phyloP scores from a whole-genome alignment of 2,329 filamentous ascomycete genomes.

The Calonectria leucothoes region DNA sequence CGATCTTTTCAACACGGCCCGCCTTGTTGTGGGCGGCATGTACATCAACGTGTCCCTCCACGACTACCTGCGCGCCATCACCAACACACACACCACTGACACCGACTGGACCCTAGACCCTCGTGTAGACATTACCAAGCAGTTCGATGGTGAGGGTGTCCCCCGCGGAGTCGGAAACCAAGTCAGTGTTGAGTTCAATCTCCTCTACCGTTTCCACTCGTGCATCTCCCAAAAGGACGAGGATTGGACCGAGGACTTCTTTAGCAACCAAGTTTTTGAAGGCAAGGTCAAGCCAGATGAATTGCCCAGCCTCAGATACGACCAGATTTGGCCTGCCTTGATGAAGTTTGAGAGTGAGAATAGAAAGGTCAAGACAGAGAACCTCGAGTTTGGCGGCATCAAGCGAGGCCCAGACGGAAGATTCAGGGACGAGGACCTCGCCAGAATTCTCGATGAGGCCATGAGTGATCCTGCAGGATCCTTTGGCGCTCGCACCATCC shows the following conservation, averaged over 20 bases:
- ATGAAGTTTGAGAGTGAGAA: slow-evolving; percentile 27
- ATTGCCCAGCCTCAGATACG: slow-evolving; percentile 49
- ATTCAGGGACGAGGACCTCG: slow-evolving; percentile 69
- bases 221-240: slow-evolving; percentile 71
- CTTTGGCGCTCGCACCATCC: slow-evolving; percentile 70
- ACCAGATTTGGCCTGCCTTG: slow-evolving; percentile 35
- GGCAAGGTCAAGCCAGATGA: slow-evolving; percentile 48
- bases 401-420: slow-evolving; percentile 60
- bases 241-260: slow-evolving; percentile 68
- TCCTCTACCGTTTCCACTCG: slow-evolving; percentile 75
- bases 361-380: slow-evolving; percentile 48
- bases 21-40: slow-evolving; percentile 64
- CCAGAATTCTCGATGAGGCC: slow-evolving; percentile 63
- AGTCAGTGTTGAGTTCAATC: slow-evolving; percentile 75
- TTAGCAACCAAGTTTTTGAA: slow-evolving; percentile 44
- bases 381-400: slow-evolving; percentile 61
- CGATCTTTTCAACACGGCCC: slow-evolving; percentile 67
- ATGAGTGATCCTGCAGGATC: slow-evolving; percentile 71
- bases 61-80: slow-evolving; percentile 72
- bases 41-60: slow-evolving; percentile 68
- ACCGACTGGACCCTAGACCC: slow-evolving; percentile 73
- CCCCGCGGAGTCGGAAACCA: slow-evolving; percentile 72
- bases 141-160: slow-evolving; percentile 57
- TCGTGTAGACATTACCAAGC: slow-evolving; percentile 61
- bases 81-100: slow-evolving; percentile 68